Conservation (phyloP, 805 yeast genomes). For the Lachancea lanzarotensis region DNA sequence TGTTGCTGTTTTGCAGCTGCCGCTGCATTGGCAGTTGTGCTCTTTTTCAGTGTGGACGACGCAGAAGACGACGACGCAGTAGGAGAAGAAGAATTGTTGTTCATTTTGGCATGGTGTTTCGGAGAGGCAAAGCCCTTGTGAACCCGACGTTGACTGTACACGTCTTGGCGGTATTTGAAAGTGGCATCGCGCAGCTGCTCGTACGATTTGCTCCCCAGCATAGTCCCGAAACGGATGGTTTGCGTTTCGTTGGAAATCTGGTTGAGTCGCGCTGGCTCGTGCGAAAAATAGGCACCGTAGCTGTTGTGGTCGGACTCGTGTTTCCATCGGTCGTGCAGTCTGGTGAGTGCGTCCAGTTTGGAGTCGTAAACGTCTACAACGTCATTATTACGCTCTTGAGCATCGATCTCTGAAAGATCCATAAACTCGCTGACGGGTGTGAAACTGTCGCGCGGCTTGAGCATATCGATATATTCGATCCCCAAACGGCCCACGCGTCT, state of each 20-base stretch:
- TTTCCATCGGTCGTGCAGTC: slow-evolving; percentile 59
- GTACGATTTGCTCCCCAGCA: slow-evolving; percentile 81
- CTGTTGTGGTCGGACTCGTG: slow-evolving; percentile 53
- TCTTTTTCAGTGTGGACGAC: slow-evolving; percentile 6
- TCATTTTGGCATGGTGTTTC: slow-evolving; percentile 1
- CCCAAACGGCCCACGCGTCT: slow-evolving; percentile 71
- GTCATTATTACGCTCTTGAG: slow-evolving; percentile 21
- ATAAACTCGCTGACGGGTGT: slow-evolving; percentile 37
- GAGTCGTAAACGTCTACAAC: slow-evolving; percentile 42
- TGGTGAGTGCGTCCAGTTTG: slow-evolving; percentile 37
- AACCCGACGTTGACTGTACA: slow-evolving; percentile 31
- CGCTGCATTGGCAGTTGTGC: slow-evolving; percentile 1
- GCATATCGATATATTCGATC: slow-evolving; percentile 67
- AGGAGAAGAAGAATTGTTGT: slow-evolving; percentile 10
- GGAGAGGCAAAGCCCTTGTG: slow-evolving; percentile 20
- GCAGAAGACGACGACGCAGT: slow-evolving; percentile 18
- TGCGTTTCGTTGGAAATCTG: slow-evolving; percentile 82
- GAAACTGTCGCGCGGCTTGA: slow-evolving; percentile 40
- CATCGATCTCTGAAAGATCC: slow-evolving; percentile 33
- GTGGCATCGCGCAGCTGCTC: slow-evolving; percentile 70
- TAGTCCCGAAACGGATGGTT: slow-evolving; percentile 83
- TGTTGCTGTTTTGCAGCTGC: slow-evolving; percentile 1
- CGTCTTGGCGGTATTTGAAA: slow-evolving; percentile 60
- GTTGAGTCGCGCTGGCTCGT: slow-evolving; percentile 78
- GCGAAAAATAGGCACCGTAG: slow-evolving; percentile 46